A percentile compares a stretch with the other conserved stretches of the same genome.
Evolutionary conservation across 257 asterid species (phyloP).

Genomic region (Misopates orontium): DNA sequence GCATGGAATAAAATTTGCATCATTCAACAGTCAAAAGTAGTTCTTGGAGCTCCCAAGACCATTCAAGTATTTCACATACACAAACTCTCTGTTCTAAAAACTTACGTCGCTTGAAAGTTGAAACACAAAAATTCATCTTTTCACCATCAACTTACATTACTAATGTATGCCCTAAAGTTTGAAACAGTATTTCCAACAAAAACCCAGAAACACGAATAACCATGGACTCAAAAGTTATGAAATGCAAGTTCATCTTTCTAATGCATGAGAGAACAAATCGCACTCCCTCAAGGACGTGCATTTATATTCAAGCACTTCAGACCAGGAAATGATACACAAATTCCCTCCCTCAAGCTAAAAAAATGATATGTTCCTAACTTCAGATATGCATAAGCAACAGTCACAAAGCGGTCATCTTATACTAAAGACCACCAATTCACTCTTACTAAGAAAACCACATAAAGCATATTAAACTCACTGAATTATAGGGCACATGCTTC

Average conservation of each 20-base stretch:
- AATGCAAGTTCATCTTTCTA: conserved; percentile 10
- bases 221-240: not conserved
- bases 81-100: not conserved
- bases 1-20: not conserved
- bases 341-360: not conserved
- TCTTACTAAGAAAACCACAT: too few species aligned
- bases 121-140: not conserved
- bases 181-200: not conserved
- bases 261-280: not conserved
- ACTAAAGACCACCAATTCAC: too few species aligned
- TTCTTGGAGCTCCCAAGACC: conserved; percentile 5
- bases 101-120: not conserved
- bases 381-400: not conserved
- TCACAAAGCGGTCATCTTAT: too few species aligned
- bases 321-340: not conserved
- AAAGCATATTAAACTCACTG: too few species aligned
- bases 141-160: conserved; percentile 12
- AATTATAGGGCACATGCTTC: not conserved
- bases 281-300: not conserved
- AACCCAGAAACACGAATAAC: not conserved
- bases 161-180: not conserved
- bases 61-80: not conserved
- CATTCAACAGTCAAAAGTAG: conserved; percentile 11
- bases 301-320: not conserved
- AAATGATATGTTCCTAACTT: not conserved